These are phyloP conservation scores for Magnolia sinica DNA, from an alignment of 164 flowering plant genomes.

Conservation along the genomic window DNA sequence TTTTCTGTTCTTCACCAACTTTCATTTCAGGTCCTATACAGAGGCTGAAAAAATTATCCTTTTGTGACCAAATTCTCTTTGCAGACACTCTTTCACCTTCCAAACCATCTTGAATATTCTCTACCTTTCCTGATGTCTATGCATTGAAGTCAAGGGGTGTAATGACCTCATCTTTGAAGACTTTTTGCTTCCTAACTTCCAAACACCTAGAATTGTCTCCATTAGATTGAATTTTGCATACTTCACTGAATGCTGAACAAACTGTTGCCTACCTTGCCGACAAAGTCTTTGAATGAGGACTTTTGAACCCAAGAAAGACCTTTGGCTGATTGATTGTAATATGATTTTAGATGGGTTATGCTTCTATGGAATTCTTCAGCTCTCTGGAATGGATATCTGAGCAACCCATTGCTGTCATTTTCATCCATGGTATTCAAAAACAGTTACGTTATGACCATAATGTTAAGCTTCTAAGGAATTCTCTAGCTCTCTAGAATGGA, in stretches of 20 bases:
- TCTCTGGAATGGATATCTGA: conserved; percentile 11
- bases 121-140: conserved; percentile 2
- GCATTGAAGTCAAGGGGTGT: conserved; percentile 1
- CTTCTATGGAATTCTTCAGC: conserved; percentile 9
- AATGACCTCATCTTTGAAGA: neutral
- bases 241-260: conserved; percentile 46
- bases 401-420: conserved; percentile 14
- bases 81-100: neutral
- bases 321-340: conserved; percentile 14
- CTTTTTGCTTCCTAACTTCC: conserved; percentile 12
- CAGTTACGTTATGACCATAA: no score
- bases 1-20: conserved; percentile 5
- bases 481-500: conserved; percentile 13
- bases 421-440: no score
- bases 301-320: conserved; percentile 38
- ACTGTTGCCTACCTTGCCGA: conserved; percentile 30
- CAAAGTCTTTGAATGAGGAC: conserved; percentile 55
- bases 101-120: conserved; percentile 4
- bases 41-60: neutral
- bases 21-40: conserved; percentile 6
- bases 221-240: conserved; percentile 9
- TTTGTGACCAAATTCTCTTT: conserved; percentile 7
- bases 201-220: conserved; percentile 7
- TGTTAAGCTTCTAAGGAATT: conserved; percentile 9
- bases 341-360: conserved; percentile 14